These are phyloP conservation scores for Leccinum longicurvipes DNA, from an alignment of 768 basidiomycete genomes.

Conservation along the genomic window DNA sequence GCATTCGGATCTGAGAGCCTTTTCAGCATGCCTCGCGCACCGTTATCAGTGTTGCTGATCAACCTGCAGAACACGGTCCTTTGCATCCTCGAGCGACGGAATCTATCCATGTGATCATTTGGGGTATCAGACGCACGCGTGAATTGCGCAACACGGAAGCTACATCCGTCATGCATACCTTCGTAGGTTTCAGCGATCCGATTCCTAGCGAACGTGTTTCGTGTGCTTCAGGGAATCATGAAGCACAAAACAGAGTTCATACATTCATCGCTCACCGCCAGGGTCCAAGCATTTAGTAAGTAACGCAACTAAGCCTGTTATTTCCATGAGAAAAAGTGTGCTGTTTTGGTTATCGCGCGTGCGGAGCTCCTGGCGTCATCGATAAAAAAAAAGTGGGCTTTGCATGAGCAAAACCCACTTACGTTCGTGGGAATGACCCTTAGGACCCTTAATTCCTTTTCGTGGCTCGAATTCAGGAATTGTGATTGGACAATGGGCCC, in stretches of 20 bases:
- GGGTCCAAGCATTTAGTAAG: neutral
- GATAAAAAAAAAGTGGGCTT: too few relatives aligned
- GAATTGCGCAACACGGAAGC: neutral
- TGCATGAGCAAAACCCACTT: too few relatives aligned
- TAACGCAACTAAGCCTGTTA: neutral
- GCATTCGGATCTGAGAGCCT: neutral
- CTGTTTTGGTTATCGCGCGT: neutral
- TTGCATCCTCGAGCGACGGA: slow-evolving; percentile 5
- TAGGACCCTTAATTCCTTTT: too few relatives aligned
- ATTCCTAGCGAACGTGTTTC: slow-evolving; percentile 8
- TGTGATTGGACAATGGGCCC: too few relatives aligned
- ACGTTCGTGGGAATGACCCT: too few relatives aligned
- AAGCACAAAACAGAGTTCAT: neutral
- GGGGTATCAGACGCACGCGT: neutral
- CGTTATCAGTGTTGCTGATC: slow-evolving; percentile 12
- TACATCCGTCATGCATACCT: slow-evolving; percentile 3
- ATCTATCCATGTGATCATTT: slow-evolving; percentile 1
- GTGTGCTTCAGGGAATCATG: neutral
- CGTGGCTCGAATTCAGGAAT: too few relatives aligned
- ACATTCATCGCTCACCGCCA: neutral
- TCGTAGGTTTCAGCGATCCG: neutral
- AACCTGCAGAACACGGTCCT: neutral
- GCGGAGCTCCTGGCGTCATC: neutral
- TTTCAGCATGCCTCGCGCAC: slow-evolving; percentile 1
- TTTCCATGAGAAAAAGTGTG: neutral